phyloP scores from a whole-genome alignment of 768 basidiomycete species.

The Sarcodon sp. region DNA sequence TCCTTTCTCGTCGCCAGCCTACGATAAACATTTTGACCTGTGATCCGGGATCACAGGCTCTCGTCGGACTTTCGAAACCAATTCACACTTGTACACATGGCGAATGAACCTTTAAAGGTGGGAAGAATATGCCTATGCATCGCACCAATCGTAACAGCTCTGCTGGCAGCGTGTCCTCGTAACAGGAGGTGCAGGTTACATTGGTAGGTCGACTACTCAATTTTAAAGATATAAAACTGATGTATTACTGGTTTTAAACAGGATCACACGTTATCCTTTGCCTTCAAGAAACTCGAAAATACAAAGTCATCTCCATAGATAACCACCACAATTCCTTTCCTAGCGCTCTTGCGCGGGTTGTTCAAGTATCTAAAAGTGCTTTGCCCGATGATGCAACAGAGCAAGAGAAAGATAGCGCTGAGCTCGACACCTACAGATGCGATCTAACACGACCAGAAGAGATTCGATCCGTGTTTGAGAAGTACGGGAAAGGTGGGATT shows the following conservation, averaged over 20 bases:
- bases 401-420: slow-evolving; percentile 55
- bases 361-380: slow-evolving; percentile 65
- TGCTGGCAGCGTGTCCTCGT: slow-evolving; percentile 45
- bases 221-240: slow-evolving; percentile 1
- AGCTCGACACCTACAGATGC: slow-evolving; percentile 54
- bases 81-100: no score
- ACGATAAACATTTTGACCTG: no score
- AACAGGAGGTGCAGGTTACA: slow-evolving; percentile 83
- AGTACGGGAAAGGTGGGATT: slow-evolving; percentile 80
- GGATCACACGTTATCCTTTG: slow-evolving; percentile 91
- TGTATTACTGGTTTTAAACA: slow-evolving; percentile 16
- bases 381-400: slow-evolving; percentile 55
- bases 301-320: slow-evolving; percentile 90
- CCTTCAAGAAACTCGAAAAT: slow-evolving; percentile 75
- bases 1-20: no score
- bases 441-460: slow-evolving; percentile 68
- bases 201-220: slow-evolving; percentile 35
- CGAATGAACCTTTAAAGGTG: no score
- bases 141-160: neutral
- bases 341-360: slow-evolving; percentile 59
- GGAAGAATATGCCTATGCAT: slow-evolving; percentile 4
- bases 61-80: no score
- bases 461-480: slow-evolving; percentile 67
- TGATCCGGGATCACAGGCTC: no score
- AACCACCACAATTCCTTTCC: slow-evolving; percentile 90